Evolutionary conservation across 2,329 filamentous ascomycete genomes (phyloP), one percentile per base, ranked within the genome.

Genomic region (Hysterium pulicare): DNA sequence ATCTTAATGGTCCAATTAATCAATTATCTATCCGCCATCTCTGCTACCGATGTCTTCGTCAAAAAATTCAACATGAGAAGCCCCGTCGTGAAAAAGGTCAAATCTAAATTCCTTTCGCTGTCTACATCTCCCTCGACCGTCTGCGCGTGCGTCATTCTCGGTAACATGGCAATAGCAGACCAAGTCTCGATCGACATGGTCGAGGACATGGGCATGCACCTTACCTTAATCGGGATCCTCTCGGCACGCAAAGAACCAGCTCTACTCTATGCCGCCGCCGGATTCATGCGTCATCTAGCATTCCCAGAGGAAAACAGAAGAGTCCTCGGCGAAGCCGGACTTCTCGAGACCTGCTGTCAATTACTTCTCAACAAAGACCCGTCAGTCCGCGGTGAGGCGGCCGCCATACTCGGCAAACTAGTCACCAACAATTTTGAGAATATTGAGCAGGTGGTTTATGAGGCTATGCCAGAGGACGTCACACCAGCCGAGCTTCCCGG

Each of bases 131-230:
- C 59, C 30, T 62, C 56, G 5, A 58, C 53, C 2, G 59, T 66
- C 26, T 66, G 58, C 33, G 54, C 57, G 23, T 68, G 62, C 40
- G 58, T 68, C 30, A 61, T 65, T 34, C 57, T 68, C n/a, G 66
- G 64, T 3, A 68, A 68, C 33, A 42, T 67, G 21, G 63, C 63
- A 5, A 64, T 64, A 41, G 62, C 62, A 2, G 64, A 68, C 33
- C 44, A 58, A 37, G 50, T 56, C 2, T 65, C 57, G 38, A 60
- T 58, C 13, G 46, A 59, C 13, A 63, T 68, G 60, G 63, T 67
- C 26, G 52, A 61, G 41, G 57, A 59, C 8, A 53, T 58, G 51
- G 48, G 54, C 16, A 35, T 66, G 19, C 62, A 67, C 41, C 20
- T 57, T 20, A 50, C 57, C 8, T 45, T 65, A n/a, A 51, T 58